These are phyloP conservation scores for Pholiota conissans DNA, from an alignment of 768 basidiomycete genomes.

Conservation along the genomic window DNA sequence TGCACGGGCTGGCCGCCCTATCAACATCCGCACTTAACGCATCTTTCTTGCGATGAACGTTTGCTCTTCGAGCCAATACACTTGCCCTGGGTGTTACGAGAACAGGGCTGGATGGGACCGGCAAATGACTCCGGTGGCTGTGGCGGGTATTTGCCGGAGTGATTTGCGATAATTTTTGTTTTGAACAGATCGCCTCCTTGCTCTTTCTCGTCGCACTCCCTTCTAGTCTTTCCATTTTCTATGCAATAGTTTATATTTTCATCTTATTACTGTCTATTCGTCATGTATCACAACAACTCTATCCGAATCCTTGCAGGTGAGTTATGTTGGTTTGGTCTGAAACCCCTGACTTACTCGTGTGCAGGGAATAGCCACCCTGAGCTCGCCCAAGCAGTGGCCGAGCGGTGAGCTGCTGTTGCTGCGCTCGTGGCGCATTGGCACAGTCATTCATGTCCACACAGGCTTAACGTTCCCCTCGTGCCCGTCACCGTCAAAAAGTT, in stretches of 20 bases:
- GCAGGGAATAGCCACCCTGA: slow-evolving; percentile 96
- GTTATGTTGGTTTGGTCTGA: slow-evolving; percentile 22
- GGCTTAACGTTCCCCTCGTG: slow-evolving; percentile 86
- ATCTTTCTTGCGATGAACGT: slow-evolving; percentile 1
- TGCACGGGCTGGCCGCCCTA: background rate
- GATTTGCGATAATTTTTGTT: slow-evolving; percentile 33
- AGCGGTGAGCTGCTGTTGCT: slow-evolving; percentile 86
- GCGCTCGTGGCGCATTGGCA: slow-evolving; percentile 46
- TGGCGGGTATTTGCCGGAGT: slow-evolving; percentile 38
- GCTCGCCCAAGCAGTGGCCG: slow-evolving; percentile 92
- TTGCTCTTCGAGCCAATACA: background rate
- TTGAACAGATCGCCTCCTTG: slow-evolving; percentile 11
- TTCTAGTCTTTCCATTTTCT: slow-evolving; percentile 33
- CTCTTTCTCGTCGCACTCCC: slow-evolving; percentile 37
- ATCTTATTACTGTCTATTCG: slow-evolving; percentile 21
- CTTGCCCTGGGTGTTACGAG: background rate
- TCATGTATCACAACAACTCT: slow-evolving; percentile 82
- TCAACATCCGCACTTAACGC: background rate
- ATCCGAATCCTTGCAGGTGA: slow-evolving; percentile 74
- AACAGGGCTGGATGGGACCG: background rate
- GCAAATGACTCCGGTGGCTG: slow-evolving; percentile 37
- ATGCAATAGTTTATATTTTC: slow-evolving; percentile 39
- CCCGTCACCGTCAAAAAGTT: slow-evolving; percentile 87
- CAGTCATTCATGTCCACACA: slow-evolving; percentile 51
- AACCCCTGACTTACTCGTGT: slow-evolving; percentile 17